Conservation (phyloP, 2,329 filamentous ascomycete species). For the Leptographium flavum region DNA sequence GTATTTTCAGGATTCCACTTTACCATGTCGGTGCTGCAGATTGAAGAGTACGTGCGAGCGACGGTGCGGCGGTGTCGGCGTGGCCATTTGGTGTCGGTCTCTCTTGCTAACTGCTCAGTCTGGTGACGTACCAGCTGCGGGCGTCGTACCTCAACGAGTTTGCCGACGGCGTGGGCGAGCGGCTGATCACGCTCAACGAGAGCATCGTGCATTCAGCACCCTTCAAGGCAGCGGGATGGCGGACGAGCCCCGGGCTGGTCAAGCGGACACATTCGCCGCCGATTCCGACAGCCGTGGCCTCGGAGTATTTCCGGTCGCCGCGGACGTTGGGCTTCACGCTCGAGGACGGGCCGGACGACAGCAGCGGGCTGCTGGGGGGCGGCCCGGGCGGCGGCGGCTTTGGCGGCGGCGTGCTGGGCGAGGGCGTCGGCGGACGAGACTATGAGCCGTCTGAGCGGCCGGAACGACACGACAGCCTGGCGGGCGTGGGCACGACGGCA, state of each 20-base stretch:
- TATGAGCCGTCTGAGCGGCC: not conserved
- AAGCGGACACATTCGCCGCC: constrained; percentile 77
- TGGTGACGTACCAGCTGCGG: constrained; percentile 71
- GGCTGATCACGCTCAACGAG: constrained; percentile 69
- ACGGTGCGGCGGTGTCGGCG: not conserved
- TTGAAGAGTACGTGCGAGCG: constrained; percentile 23
- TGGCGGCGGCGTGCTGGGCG: not conserved
- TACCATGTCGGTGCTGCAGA: constrained; percentile 29
- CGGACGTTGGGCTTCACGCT: constrained; percentile 48
- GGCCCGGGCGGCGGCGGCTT: not conserved
- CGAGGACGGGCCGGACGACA: constrained; percentile 58
- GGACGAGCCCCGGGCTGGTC: constrained; percentile 56
- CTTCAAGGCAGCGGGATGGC: constrained; percentile 75
- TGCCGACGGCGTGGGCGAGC: constrained; percentile 72
- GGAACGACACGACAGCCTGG: not conserved
- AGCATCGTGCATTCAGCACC: constrained; percentile 64
- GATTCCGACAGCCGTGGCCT: constrained; percentile 68
- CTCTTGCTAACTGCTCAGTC: constrained; percentile 29
- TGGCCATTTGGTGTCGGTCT: not conserved
- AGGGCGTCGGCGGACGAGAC: not conserved
- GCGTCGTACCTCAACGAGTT: constrained; percentile 68
- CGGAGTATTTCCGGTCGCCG: constrained; percentile 69
- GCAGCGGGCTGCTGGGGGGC: constrained; percentile 51
- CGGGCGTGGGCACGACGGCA: not conserved
- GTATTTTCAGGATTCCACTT: not conserved